Conservation (phyloP, 805 yeast species). For the Spathaspora sp. region DNA sequence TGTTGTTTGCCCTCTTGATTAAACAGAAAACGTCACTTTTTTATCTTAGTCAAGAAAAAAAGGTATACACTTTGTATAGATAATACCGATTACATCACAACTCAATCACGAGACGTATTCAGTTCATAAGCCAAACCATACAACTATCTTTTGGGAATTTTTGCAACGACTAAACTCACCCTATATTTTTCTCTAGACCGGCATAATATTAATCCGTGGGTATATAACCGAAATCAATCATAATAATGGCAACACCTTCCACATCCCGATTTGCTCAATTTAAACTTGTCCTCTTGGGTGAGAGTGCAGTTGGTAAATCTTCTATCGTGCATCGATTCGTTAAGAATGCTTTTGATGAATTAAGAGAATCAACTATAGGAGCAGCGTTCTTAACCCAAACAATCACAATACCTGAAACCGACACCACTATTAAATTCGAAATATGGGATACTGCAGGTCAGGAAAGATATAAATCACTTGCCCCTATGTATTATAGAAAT, state of each 20-base stretch:
- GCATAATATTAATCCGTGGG: background rate
- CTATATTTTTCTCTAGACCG: too few relatives aligned
- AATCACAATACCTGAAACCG: slow-evolving; percentile 48
- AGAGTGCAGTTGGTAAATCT: slow-evolving; percentile 81
- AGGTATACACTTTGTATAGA: background rate
- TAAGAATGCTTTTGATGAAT: slow-evolving; percentile 67
- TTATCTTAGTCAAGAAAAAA: background rate
- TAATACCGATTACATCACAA: background rate
- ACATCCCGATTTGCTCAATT: slow-evolving; percentile 32
- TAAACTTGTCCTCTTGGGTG: slow-evolving; percentile 74
- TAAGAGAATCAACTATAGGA: slow-evolving; percentile 78
- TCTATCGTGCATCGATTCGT: slow-evolving; percentile 59
- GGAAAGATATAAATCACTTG: slow-evolving; percentile 41
- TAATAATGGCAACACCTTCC: background rate
- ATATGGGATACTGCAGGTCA: slow-evolving; percentile 98
- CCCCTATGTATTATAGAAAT: slow-evolving; percentile 45
- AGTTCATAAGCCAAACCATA: background rate
- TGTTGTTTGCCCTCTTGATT: background rate
- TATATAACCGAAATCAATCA: background rate
- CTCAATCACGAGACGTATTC: background rate
- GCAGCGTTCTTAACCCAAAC: slow-evolving; percentile 79
- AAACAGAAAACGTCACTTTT: background rate
- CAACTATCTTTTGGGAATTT: background rate
- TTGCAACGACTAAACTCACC: background rate
- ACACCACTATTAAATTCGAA: slow-evolving; percentile 60